Base-by-base conservation (phyloP, 306 rosid species). In the Fragaria nilgerrensis region DNA sequence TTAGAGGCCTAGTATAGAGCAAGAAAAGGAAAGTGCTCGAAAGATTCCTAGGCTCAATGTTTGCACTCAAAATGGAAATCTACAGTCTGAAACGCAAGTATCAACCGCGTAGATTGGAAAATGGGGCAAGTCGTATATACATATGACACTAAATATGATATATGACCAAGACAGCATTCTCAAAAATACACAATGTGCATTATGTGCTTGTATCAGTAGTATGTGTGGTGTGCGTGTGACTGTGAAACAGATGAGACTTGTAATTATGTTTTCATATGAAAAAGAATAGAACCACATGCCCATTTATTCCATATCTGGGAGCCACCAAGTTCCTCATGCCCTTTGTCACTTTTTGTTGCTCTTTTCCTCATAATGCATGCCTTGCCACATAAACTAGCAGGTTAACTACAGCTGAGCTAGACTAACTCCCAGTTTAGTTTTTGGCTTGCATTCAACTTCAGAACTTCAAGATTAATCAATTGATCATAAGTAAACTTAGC, bases 21-120 rank as follows among this genome's bases (percentile, higher is more conserved):
- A 52, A 77, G 41, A 52, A 56, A 39, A 68, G 44, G 75, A 55
- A 68, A 77, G 47, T 77, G 75, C 65, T 52, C 19, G 58, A 53
- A n/a, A 68, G 68, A 68, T 68, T 77, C 80, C 68, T 77, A 53
- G 80, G 55, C 80, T 68, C 68, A 44, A 55, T 48, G 56, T 69
- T 44, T 56, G 48, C 43, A 41, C 68, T 77, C 20, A 68, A 77
- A 76, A 36, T 17, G 22, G 43, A 9, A 41, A 67, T 44, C 16
- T 39, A 32, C 29, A 77, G 17, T 11, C 53, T 50, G 32, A 77
- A 55, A 53, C 36, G 22, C 47, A 39, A 77, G 68, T 53, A 25
- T 29, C 47, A 63, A 13, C 45, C 68, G 80, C 73, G 68, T 55
- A 39, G 80, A 41, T 20, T 68, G 75, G 75, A 68, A 41, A 4